Evolutionary conservation across 345 rosid species (phyloP).

Genomic region (Triadica sebifera): DNA sequence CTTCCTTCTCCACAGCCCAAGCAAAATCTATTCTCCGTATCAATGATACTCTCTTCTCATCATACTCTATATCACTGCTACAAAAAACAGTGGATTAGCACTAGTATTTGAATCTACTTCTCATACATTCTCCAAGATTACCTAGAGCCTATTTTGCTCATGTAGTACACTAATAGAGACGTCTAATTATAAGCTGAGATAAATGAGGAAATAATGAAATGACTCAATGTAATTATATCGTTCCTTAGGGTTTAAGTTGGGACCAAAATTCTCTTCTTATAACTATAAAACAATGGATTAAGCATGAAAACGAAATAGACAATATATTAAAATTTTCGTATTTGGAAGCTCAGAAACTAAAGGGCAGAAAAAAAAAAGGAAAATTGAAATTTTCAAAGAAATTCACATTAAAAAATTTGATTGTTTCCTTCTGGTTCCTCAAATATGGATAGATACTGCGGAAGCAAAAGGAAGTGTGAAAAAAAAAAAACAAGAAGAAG

Average conservation of each 20-base stretch:
- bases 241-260: background rate
- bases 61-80: conserved; percentile 64
- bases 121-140: background rate
- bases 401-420: background rate
- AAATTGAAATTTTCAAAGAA: background rate
- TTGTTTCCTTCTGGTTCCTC: too few relatives aligned
- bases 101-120: background rate
- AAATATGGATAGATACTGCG: background rate
- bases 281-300: background rate
- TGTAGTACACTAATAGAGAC: background rate
- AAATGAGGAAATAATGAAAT: too few relatives aligned
- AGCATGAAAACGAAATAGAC: background rate
- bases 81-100: background rate
- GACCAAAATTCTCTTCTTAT: background rate
- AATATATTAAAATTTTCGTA: background rate
- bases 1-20: conserved; percentile 85
- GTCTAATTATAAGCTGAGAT: too few relatives aligned
- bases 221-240: background rate
- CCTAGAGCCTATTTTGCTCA: background rate
- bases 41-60: conserved; percentile 75
- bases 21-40: conserved; percentile 82
- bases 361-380: too few relatives aligned
- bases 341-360: background rate
- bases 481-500: conserved; percentile 1
- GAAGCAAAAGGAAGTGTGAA: background rate